Evolutionary conservation across 306 rosid species (phyloP), one percentile per base, ranked within the genome.

Genomic region (Quercus mongolica): DNA sequence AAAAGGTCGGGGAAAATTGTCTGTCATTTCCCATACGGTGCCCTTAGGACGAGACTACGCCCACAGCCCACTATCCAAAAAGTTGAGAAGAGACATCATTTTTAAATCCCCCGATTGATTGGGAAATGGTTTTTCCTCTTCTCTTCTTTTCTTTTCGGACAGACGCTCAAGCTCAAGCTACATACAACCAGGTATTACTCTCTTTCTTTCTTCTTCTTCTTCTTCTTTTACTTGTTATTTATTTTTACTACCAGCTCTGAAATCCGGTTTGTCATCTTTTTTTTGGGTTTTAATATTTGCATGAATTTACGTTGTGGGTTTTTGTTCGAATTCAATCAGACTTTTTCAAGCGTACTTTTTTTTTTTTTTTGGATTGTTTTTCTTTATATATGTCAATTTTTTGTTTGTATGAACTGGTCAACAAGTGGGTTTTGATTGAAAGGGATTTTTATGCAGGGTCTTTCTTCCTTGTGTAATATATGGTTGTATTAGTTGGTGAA

Each of bases 401-500:
- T 55, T 62, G 33, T 31, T 79, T 14, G 61, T 51, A 71, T 21
- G 75, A 56, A 55, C 33, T 21, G 25, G 72, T 68, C 25, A 35
- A 18, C 25, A 35, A 18, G 52, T 44, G 56, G 46, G 54, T 68
- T 6, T 67, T 69, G 26, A 26, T 33, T 38, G 21, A 6, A 49
- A 49, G 41, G 13, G 31, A 35, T 56, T 61, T 78, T 21, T 9
- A 58, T 62, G 8, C 19, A 38, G 58, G 68, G 69, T 41, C 70
- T 73, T 73, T 9, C 13, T 23, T 74, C 44, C 5, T 19, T 78
- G 44, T 64, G 28, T 6, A 41, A 28, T n/a, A 21, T 18, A 21
- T 49, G 49, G 18, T 7, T 76, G n/a, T 33, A 65, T 74, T 73
- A 61, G n/a, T 77, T 76, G 78, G 63, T 55, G 70, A 68, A 56